A percentile compares a stretch with the other conserved stretches of the same genome.
These are phyloP conservation scores for Cercophora scortea DNA, from an alignment of 495 filamentous ascomycete genomes.

Conservation along the genomic window DNA sequence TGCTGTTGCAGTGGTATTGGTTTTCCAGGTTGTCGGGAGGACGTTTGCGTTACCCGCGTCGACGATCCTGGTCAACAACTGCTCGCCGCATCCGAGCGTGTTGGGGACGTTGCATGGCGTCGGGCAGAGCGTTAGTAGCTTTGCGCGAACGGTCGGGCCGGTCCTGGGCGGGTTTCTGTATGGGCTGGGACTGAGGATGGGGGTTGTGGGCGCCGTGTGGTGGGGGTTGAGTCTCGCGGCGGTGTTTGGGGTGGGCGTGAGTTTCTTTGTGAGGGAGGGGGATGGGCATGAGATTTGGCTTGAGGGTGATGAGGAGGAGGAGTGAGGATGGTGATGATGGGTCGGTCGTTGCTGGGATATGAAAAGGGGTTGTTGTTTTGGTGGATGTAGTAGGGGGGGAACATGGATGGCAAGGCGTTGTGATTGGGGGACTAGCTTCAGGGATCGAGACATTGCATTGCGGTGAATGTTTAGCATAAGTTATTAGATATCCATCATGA, in stretches of 20 bases:
- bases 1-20: conserved; percentile 57
- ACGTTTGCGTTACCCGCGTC: conserved; percentile 75
- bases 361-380: too few relatives aligned
- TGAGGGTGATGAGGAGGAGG: conserved; percentile 57
- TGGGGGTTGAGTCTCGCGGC: conserved; percentile 64
- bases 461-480: too few relatives aligned
- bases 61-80: conserved; percentile 77
- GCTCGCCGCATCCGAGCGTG: conserved; percentile 71
- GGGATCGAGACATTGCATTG: too few relatives aligned
- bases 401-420: too few relatives aligned
- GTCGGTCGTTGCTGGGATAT: too few relatives aligned
- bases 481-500: too few relatives aligned
- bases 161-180: conserved; percentile 64
- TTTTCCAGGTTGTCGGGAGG: conserved; percentile 68
- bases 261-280: conserved; percentile 65
- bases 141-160: conserved; percentile 68
- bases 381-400: too few relatives aligned
- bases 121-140: conserved; percentile 63
- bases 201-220: conserved; percentile 69
- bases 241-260: conserved; percentile 50
- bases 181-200: conserved; percentile 59
- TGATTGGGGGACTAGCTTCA: too few relatives aligned
- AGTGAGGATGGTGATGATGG: conserved; percentile 1
- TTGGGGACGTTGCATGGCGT: conserved; percentile 78
- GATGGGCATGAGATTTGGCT: conserved; percentile 63